Conservation (phyloP, 179 eudicot species). For the Amaranthus tricolor region DNA sequence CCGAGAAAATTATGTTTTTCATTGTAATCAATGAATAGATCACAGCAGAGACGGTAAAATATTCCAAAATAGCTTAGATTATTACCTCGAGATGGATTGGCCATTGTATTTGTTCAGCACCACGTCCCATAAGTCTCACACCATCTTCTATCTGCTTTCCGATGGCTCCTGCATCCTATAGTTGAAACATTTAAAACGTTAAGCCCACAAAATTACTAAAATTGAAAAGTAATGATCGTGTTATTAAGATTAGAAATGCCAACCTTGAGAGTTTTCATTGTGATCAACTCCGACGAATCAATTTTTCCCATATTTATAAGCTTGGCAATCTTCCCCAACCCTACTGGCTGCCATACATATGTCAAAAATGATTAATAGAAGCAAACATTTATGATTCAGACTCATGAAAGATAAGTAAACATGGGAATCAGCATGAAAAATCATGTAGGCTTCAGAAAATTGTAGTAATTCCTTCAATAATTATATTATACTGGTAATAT, state of each 20-base stretch:
- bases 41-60: not conserved
- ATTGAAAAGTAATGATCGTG: not conserved
- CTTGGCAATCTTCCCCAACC: constrained; percentile 87
- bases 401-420: not conserved
- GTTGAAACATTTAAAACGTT: not conserved
- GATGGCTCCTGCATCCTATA: constrained; percentile 76
- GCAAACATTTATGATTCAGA: not conserved
- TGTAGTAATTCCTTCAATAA: too few species aligned
- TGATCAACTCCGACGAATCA: constrained; percentile 89
- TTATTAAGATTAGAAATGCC: constrained; percentile 1
- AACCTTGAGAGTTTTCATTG: constrained; percentile 96
- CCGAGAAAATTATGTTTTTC: too few species aligned
- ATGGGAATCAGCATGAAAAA: not conserved
- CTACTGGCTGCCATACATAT: constrained; percentile 70
- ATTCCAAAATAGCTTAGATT: not conserved
- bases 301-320: constrained; percentile 90
- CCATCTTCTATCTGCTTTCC: constrained; percentile 95
- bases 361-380: constrained; percentile 4
- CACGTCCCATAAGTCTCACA: constrained; percentile 94
- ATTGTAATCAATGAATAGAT: too few species aligned
- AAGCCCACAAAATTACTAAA: constrained; percentile 10
- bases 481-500: too few species aligned
- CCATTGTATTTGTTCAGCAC: constrained; percentile 74
- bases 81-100: constrained; percentile 96
- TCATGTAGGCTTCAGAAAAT: not conserved